These are phyloP conservation scores for Tagetes patula DNA, from an alignment of 129 eudicot species.

Conservation along the genomic window DNA sequence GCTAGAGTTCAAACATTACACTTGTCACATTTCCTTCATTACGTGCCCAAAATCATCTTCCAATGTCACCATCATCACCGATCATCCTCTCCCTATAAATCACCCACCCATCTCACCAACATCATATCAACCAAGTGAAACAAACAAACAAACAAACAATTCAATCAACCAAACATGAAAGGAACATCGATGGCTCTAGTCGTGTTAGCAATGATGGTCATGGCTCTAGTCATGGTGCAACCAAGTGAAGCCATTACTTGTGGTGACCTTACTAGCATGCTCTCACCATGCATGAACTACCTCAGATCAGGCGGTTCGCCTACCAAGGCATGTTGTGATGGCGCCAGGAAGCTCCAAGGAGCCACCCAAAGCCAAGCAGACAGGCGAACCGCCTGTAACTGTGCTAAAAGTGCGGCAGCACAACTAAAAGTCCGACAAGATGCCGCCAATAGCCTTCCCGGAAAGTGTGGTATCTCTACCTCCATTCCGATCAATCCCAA, in stretches of 20 bases:
- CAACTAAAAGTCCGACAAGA: conserved; percentile 31
- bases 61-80: conserved; percentile 33
- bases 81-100: conserved; percentile 26
- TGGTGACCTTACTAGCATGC: conserved; percentile 17
- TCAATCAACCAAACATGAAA: conserved; percentile 34
- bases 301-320: conserved; percentile 41
- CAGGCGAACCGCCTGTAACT: conserved; percentile 51
- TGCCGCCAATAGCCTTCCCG: conserved; percentile 36
- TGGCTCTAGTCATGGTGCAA: conserved; percentile 28
- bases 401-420: conserved; percentile 44
- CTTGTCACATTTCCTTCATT: conserved; percentile 28
- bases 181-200: conserved; percentile 33
- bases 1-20: conserved; percentile 23
- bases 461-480: conserved; percentile 42
- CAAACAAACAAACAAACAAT: neutral
- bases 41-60: conserved; percentile 27
- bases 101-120: neutral
- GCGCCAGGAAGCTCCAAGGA: conserved; percentile 37
- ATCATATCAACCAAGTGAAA: neutral
- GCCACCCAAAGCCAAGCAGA: conserved; percentile 31
- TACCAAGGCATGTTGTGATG: conserved; percentile 35
- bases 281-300: conserved; percentile 51
- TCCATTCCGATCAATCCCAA: conserved; percentile 38
- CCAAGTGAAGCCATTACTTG: conserved; percentile 49
- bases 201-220: conserved; percentile 34